These are phyloP conservation scores for Yamadazyma sp. DNA, from an alignment of 805 yeast genomes.

Conservation along the genomic window DNA sequence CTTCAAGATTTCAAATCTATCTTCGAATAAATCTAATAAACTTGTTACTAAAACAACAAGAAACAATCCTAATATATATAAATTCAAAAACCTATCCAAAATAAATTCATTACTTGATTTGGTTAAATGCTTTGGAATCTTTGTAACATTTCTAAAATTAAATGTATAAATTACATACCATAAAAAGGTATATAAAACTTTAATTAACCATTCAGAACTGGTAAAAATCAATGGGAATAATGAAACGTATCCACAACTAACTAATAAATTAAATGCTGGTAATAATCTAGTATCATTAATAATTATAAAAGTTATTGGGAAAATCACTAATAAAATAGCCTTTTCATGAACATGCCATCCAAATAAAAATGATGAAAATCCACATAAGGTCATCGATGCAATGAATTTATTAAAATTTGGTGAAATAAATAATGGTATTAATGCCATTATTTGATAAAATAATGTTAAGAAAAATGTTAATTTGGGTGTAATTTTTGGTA, in stretches of 20 bases:
- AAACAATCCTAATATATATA: conserved; percentile 64
- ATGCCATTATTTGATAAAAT: conserved; percentile 79
- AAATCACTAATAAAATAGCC: conserved; percentile 84
- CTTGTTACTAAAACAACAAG: conserved; percentile 53
- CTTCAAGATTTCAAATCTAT: conserved; percentile 50
- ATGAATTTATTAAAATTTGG: conserved; percentile 78
- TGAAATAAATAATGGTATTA: conserved; percentile 63
- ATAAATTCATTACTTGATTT: conserved; percentile 27
- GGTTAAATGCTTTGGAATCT: conserved; percentile 43
- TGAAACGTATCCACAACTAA: conserved; percentile 80
- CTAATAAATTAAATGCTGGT: conserved; percentile 66
- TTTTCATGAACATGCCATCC: conserved; percentile 99
- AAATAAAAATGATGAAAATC: conserved; percentile 83
- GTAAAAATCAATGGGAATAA: conserved; percentile 84
- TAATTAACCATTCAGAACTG: conserved; percentile 75
- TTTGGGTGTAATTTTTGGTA: conserved; percentile 78
- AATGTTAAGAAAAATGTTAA: conserved; percentile 75
- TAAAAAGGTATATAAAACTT: conserved; percentile 70
- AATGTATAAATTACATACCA: conserved; percentile 81
- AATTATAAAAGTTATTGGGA: conserved; percentile 81
- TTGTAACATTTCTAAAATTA: conserved; percentile 67
- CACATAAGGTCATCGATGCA: conserved; percentile 85
- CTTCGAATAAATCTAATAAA: conserved; percentile 52
- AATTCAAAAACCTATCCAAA: conserved; percentile 64
- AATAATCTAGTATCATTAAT: conserved; percentile 68